Conservation (phyloP, 1,284 basidiomycete genomes). For the Leucoagaricus sp. region DNA sequence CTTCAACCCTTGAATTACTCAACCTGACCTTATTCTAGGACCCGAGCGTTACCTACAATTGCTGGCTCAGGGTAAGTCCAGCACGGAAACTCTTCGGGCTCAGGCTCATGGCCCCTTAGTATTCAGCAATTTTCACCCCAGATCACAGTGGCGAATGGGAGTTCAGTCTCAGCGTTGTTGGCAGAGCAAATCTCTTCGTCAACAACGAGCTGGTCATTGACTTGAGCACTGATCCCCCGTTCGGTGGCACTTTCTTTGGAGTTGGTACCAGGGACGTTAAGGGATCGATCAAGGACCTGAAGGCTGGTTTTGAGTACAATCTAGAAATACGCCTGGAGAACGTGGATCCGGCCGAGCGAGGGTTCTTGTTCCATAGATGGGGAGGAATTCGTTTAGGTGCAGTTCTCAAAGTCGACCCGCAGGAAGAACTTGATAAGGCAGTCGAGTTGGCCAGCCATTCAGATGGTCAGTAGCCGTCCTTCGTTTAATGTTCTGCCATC, state of each 20-base stretch:
- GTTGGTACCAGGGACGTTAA: slow-evolving; percentile 42
- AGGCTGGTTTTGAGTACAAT: slow-evolving; percentile 36
- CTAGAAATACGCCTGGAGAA: slow-evolving; percentile 41
- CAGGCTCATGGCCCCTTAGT: slow-evolving; percentile 22
- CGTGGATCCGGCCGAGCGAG: slow-evolving; percentile 32
- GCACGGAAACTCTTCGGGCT: slow-evolving; percentile 10
- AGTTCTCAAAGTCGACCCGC: slow-evolving; percentile 32
- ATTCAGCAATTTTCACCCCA: slow-evolving; percentile 43
- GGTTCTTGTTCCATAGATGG: slow-evolving; percentile 36
- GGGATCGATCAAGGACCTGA: slow-evolving; percentile 33
- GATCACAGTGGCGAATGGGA: slow-evolving; percentile 48
- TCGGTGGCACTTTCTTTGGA: slow-evolving; percentile 37
- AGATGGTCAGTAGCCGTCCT: slow-evolving; percentile 34
- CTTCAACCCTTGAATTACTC: neutral
- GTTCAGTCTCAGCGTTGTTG: slow-evolving; percentile 48
- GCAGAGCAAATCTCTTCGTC: slow-evolving; percentile 49
- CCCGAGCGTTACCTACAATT: slow-evolving; percentile 38
- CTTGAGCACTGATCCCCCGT: slow-evolving; percentile 37
- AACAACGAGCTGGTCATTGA: slow-evolving; percentile 50
- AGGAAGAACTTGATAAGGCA: slow-evolving; percentile 42
- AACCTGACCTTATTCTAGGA: slow-evolving; percentile 27
- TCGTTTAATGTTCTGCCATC: neutral
- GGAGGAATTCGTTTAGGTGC: slow-evolving; percentile 51
- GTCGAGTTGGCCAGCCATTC: slow-evolving; percentile 40
- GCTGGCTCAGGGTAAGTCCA: slow-evolving; percentile 39